Base-by-base conservation (phyloP, 257 asterid genomes). In the Gardenia jasminoides region DNA sequence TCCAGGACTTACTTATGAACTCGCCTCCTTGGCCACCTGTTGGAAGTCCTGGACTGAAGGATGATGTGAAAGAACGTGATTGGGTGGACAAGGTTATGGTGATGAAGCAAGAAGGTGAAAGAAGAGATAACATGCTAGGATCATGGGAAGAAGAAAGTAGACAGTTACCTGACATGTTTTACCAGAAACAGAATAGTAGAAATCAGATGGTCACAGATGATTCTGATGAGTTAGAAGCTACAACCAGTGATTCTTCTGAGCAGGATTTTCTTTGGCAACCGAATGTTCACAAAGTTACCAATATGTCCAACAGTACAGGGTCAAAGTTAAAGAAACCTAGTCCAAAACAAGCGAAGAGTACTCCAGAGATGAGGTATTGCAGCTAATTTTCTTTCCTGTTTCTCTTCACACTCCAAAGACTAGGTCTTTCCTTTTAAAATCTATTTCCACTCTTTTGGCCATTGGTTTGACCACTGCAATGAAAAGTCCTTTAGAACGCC, bases 191-290 rank as follows among this genome's bases (percentile, higher is more conserved):
- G 62, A 83, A 76, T 52, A 50, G 62, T 64, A 76, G 66, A 67
- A 69, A 76, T 66, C 84, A 76, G 68, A 65, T 66, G 43, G 82
- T 59, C 67, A 68, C 61, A 1, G 91, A 85, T 82, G 92, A 88
- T 72, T 80, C 84, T 5, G 92, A 90, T 69, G 91, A 88, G 58
- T 69, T 81, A 69, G 96, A 91, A 75, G 86, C 84, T 58, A 90
- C 87, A 58, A 90, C 91, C n/a, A 90, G 97, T 58, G 94, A 91
- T 78, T 86, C 96, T 69, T 92, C 97, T 17, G 97, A 94, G 85
- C 75, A 80, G 3, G 97, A 94, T 43, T 85, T 83, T 81, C 84
- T 70, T 59, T 84, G 76, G 81, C 92, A 87, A 83, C 74, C 78
- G 11, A 85, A 67, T 68, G 83, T 78, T 84, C 79, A 75, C 36